A percentile compares a stretch with the other conserved stretches of the same genome.
Conservation (phyloP, 2,329 filamentous ascomycete genomes). For the Fusarium sp. region DNA sequence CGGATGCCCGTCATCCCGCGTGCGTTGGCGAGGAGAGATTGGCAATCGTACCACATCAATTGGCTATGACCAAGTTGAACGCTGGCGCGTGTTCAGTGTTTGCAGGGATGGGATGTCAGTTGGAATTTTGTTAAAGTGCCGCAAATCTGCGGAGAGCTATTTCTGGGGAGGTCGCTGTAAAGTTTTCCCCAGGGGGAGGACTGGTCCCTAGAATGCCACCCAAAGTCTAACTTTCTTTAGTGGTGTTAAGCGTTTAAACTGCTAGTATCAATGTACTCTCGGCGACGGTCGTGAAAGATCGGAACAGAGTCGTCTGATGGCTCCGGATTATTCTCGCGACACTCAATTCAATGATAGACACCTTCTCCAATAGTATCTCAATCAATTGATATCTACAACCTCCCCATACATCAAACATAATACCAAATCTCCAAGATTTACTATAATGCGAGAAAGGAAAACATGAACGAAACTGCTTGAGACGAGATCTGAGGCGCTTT, state of each 20-base stretch:
- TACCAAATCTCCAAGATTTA: too few relatives aligned
- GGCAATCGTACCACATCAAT: constrained; percentile 31
- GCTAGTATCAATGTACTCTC: neutral
- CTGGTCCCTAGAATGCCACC: neutral
- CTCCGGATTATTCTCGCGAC: constrained; percentile 21
- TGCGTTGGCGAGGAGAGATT: constrained; percentile 1
- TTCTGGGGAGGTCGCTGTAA: neutral
- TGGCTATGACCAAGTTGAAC: neutral
- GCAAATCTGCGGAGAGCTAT: neutral
- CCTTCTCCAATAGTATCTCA: neutral
- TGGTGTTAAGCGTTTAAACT: fast-evolving
- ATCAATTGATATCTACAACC: too few relatives aligned
- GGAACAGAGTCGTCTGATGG: constrained; percentile 19
- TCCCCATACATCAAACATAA: neutral
- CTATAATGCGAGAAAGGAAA: neutral
- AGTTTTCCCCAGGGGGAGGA: neutral
- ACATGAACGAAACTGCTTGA: neutral
- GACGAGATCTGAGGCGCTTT: constrained; percentile 9
- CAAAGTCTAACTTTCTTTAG: fast-evolving
- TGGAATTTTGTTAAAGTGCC: neutral
- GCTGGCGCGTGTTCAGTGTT: neutral
- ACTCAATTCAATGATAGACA: neutral
- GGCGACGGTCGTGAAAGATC: constrained; percentile 10
- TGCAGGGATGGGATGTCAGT: neutral
- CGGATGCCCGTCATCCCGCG: neutral